Base-by-base conservation (phyloP, 73 alveolate genomes). In the Paramecium biaurelia region DNA sequence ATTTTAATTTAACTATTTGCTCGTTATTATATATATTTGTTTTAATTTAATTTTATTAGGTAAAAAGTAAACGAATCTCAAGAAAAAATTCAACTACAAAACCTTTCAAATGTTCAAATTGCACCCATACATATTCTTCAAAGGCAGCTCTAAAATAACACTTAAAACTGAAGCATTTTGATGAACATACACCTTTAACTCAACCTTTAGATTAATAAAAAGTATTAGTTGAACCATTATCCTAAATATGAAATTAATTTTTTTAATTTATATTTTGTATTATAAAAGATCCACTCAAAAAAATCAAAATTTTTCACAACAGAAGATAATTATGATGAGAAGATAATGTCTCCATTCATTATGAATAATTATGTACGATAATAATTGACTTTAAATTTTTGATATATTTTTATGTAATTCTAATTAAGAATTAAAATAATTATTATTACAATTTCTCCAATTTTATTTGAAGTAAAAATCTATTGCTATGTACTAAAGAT, bases 11-110 rank as follows among this genome's bases (percentile, higher is more conserved):
- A 26, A 30, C 23, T 30, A 63, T 30, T 30, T 63, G 84, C 84
- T 63, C 84, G 47, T 63, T 63, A 63, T 63, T 18, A 53, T 63
- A 63, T 63, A 14, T 30, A 26, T 30, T 63, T 30, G 47, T 63
- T 63, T 63, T 63, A 63, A 63, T 63, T 63, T 63, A 63, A 63
- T 63, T 63, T 63, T 63, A 63, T 63, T 63, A 63, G 84, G 84
- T 63, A 63, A 63, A 30, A 30, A 63, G 26, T 63, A 63, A 63
- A 32, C 20, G 84, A 24, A 63, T 63, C 20, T 63, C 84, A 63
- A 63, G 84, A 63, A 63, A 63, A 63, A 63, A 63, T 14, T 63
- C 84, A 63, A 23, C 26, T 26, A 26, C 41, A 12, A 63, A 63
- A 26, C 84, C 84, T 14, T 63, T 63, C 11, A 63, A 63, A 63